Conservation (phyloP, 2,329 filamentous ascomycete species). For the Epichloe hybrida region DNA sequence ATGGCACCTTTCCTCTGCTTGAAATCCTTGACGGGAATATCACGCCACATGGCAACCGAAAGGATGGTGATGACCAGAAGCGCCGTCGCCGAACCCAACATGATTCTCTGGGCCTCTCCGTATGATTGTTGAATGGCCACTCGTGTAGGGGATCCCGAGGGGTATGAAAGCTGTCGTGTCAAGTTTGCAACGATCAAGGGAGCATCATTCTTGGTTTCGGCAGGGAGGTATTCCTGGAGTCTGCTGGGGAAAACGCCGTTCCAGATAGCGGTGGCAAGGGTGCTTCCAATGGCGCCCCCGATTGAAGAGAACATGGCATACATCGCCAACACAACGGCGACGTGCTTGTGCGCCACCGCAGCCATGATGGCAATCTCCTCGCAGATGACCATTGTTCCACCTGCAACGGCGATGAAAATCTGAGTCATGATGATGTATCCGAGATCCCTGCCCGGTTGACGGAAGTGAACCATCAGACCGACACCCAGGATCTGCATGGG, state of each 20-base stretch:
- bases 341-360: constrained; percentile 37
- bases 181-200: too few species aligned
- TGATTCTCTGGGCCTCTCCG: background rate
- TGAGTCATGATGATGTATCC: constrained; percentile 39
- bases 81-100: background rate
- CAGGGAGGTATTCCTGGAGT: background rate
- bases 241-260: constrained; percentile 23
- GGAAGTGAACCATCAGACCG: constrained; percentile 24
- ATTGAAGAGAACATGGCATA: constrained; percentile 30
- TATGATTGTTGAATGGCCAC: background rate
- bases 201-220: too few species aligned
- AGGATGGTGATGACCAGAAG: too few species aligned
- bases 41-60: too few species aligned
- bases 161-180: too few species aligned
- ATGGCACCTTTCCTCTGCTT: too few species aligned
- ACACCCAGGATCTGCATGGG: constrained; percentile 42
- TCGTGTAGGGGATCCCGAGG: too few species aligned
- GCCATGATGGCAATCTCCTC: constrained; percentile 46
- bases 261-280: constrained; percentile 29
- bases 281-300: constrained; percentile 31
- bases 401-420: constrained; percentile 38
- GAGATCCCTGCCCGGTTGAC: constrained; percentile 25
- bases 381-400: constrained; percentile 38
- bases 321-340: constrained; percentile 35
- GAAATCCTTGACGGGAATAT: too few species aligned